Conservation (phyloP, 2,329 filamentous ascomycete genomes). For the Hysterium pulicare region DNA sequence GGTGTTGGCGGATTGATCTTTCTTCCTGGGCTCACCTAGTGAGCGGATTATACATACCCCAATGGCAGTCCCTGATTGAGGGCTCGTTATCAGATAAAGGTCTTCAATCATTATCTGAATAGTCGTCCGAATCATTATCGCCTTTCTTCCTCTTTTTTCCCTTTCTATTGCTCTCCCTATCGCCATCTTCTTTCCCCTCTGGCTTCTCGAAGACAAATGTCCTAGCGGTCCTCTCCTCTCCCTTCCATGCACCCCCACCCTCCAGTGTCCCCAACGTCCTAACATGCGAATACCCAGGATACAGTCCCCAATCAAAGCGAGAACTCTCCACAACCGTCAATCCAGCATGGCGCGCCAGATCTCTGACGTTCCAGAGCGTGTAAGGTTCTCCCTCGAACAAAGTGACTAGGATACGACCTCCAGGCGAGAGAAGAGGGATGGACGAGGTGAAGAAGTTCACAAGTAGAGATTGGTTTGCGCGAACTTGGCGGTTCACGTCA, state of each 20-base stretch:
- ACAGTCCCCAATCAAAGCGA: slow-evolving; percentile 62
- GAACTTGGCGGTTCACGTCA: slow-evolving; percentile 91
- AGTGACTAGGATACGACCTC: slow-evolving; percentile 58
- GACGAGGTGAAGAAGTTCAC: slow-evolving; percentile 27
- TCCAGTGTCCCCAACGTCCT: slow-evolving; percentile 63
- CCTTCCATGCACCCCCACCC: slow-evolving; percentile 47
- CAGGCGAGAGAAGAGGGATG: not conserved
- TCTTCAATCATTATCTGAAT: slow-evolving; percentile 10
- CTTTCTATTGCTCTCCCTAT: slow-evolving; percentile 18
- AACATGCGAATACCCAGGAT: slow-evolving; percentile 72
- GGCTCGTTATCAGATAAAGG: slow-evolving; percentile 1
- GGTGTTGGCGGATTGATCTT: not conserved
- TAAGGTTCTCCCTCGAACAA: slow-evolving; percentile 94
- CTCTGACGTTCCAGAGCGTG: slow-evolving; percentile 89
- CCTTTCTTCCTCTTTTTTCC: slow-evolving; percentile 12
- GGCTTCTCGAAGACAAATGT: slow-evolving; percentile 46
- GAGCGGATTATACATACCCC: not conserved
- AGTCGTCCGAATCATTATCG: not conserved
- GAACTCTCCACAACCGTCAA: slow-evolving; percentile 69
- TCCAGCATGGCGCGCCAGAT: slow-evolving; percentile 75
- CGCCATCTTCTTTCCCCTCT: slow-evolving; percentile 16
- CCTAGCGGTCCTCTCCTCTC: slow-evolving; percentile 45
- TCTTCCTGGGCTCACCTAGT: not conserved
- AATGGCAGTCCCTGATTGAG: not conserved
- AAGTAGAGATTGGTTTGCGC: slow-evolving; percentile 61